These are phyloP conservation scores for Chalciporus pseudorubinellus DNA, from an alignment of 768 basidiomycete species.

Conservation along the genomic window DNA sequence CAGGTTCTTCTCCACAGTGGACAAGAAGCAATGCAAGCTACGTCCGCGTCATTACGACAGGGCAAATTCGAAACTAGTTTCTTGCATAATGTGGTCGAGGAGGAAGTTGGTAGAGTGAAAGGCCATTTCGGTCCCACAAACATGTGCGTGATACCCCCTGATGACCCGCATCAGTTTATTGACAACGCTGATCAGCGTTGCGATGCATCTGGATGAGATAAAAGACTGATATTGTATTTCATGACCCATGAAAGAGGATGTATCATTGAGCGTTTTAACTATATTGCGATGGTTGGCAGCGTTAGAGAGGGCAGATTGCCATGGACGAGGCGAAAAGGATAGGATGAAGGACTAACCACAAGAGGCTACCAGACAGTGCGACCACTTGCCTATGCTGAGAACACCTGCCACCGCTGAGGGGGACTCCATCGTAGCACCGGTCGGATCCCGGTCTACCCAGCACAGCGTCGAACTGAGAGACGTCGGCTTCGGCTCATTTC, in stretches of 20 bases:
- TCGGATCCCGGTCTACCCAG: no score
- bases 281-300: no score
- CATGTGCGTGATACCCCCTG: constrained; percentile 60
- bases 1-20: constrained; percentile 93
- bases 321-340: no score
- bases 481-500: no score
- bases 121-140: constrained; percentile 97
- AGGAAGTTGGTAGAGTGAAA: constrained; percentile 95
- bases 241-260: constrained; percentile 6
- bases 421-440: no score
- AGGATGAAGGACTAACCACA: no score
- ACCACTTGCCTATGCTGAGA: no score
- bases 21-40: constrained; percentile 97
- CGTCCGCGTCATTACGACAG: constrained; percentile 89
- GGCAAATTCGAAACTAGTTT: constrained; percentile 98
- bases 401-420: no score
- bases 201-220: constrained; percentile 89
- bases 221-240: constrained; percentile 43
- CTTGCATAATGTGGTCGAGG: constrained; percentile 96
- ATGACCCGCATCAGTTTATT: neutral
- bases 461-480: no score
- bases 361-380: no score
- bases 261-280: constrained; percentile 1
- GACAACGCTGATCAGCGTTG: constrained; percentile 56
- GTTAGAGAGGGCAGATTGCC: no score